Evolutionary conservation across 257 asterid species (phyloP), one percentile per base, ranked within the genome.

Genomic region (Scutellaria barbata): DNA sequence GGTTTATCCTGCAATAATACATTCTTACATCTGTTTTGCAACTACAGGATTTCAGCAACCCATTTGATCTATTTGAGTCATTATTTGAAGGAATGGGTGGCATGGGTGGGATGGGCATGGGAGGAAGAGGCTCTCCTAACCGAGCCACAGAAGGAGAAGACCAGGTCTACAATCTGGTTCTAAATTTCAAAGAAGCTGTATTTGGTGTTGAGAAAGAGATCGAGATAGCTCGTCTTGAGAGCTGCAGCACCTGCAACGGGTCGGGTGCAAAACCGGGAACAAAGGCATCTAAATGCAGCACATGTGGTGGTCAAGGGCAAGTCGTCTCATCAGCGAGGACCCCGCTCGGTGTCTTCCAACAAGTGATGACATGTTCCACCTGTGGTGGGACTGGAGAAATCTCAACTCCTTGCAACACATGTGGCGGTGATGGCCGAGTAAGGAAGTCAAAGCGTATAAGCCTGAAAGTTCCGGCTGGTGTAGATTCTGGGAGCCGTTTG

Each of bases 241-340:
- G 72, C 87, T 95, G 99, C 82, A 76, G 80, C 80, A 89, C 94
- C 13, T 95, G 99, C 20, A 93, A 89, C 14, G 99, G 99, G 5
- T 86, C 98, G 0, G 98, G 98, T 58, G 95, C 96, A 14, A 90
- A 90, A 79, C 91, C 97, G 0, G 98, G 98, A 63, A 87, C 97
- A 4, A 86, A 74, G 69, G 50, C 97, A 1, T 71, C 96, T 2
- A 90, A 69, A 39, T 90, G 98, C 71, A 77, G 68, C 81, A 85
- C 96, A 9, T 93, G 98, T 48, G 93, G 96, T 9, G 98, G 99
- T 22, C 98, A 89, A 78, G 99, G 99, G 54, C 98, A 95, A 76
- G 99, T 95, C 22, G 85, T 95, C 62, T 74, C 94, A 13, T 85
- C 98, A 0, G 92, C 96, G 5, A 71, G 98, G 81, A 95, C 99